Percentiles rank a stretch among this genome's conserved stretches.
Conservation (phyloP, 148 eudicot species). For the Diospyros kaki region DNA sequence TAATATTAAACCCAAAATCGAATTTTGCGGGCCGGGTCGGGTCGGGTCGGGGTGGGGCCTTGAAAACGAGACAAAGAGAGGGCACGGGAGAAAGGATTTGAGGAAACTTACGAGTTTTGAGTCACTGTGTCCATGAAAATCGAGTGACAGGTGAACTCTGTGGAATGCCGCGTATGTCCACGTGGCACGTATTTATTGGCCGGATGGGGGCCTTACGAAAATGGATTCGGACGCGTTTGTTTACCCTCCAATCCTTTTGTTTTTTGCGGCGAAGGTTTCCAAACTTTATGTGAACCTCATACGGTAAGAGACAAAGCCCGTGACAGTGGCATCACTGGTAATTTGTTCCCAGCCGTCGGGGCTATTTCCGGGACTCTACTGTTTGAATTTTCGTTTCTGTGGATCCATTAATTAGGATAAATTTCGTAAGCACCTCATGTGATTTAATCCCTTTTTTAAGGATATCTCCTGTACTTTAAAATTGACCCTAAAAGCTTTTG, state of each 20-base stretch:
- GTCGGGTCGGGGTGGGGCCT: too few relatives aligned
- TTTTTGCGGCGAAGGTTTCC: neutral
- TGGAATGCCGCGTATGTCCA: constrained; percentile 4
- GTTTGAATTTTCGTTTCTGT: too few relatives aligned
- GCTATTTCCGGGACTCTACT: neutral
- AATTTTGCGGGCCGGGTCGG: too few relatives aligned
- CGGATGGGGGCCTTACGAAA: neutral
- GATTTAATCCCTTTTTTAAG: too few relatives aligned
- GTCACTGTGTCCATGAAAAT: neutral
- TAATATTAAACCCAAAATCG: too few relatives aligned
- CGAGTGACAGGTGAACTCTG: neutral
- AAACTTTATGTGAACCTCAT: neutral
- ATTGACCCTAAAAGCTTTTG: too few relatives aligned
- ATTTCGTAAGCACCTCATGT: too few relatives aligned
- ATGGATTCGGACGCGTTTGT: constrained; percentile 9
- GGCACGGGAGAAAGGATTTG: neutral
- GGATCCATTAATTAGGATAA: too few relatives aligned
- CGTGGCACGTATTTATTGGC: neutral
- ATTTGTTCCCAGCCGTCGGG: neutral
- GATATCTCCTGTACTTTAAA: too few relatives aligned
- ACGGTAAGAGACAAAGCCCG: constrained; percentile 9
- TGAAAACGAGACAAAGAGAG: neutral
- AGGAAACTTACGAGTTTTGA: neutral
- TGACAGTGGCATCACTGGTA: constrained; percentile 3
- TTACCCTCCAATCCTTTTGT: constrained; percentile 4